phyloP scores from a whole-genome alignment of 192 early-diverging fungal species.

The Anaeromyces robustus region DNA sequence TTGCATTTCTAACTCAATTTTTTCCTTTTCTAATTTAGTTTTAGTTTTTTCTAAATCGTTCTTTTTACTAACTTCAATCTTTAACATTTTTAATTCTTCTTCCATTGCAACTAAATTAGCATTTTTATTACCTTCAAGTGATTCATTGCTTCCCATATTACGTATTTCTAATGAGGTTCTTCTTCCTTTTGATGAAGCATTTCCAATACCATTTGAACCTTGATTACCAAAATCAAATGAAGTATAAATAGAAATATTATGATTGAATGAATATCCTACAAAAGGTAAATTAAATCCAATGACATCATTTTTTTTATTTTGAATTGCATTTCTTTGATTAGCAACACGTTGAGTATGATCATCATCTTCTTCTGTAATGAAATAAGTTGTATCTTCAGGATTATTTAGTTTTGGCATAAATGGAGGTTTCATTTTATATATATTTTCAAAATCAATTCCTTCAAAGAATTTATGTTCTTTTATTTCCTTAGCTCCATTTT shows the following conservation, averaged over 20 bases:
- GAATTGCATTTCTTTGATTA: not conserved
- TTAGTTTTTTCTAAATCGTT: not conserved
- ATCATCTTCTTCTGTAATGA: not conserved
- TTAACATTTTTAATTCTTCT: not conserved
- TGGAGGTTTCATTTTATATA: not conserved
- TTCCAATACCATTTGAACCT: not conserved
- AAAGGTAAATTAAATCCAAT: not conserved
- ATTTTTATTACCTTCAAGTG: not conserved
- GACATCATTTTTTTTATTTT: not conserved
- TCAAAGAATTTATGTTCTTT: slow-evolving; percentile 52
- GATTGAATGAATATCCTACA: not conserved
- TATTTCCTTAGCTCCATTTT: slow-evolving; percentile 35
- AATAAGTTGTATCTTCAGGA: not conserved
- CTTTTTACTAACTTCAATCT: not conserved
- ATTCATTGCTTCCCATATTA: not conserved
- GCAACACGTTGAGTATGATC: not conserved
- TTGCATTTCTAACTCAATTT: not conserved
- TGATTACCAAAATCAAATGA: not conserved
- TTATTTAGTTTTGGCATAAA: not conserved
- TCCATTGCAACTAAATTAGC: not conserved
- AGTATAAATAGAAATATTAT: not conserved
- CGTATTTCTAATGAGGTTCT: not conserved
- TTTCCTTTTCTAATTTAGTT: not conserved
- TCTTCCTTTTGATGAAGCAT: not conserved
- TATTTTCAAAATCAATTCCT: not conserved